Evolutionary conservation across 192 early-diverging fungal species (phyloP).

Genomic region (Backusella psychrophila): DNA sequence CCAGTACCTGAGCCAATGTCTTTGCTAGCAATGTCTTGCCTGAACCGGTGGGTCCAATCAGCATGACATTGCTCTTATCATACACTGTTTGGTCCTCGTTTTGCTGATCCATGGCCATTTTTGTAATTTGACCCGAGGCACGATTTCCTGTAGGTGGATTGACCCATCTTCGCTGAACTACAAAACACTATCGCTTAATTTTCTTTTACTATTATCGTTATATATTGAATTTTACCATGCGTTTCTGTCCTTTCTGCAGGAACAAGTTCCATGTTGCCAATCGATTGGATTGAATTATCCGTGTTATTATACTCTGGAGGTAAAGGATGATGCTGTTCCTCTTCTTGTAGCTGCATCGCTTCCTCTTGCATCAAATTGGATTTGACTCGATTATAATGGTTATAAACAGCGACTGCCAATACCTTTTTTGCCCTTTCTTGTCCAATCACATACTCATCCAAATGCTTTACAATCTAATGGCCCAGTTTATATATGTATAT

Average conservation of each 20-base stretch:
- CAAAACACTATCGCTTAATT: neutral
- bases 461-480: slow-evolving; percentile 64
- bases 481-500: no score
- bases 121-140: neutral
- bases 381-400: slow-evolving; percentile 77
- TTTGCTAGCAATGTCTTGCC: slow-evolving; percentile 80
- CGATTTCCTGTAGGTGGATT: neutral
- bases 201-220: no score
- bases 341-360: slow-evolving; percentile 27
- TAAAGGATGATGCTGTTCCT: slow-evolving; percentile 12
- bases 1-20: slow-evolving; percentile 77
- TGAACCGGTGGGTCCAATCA: slow-evolving; percentile 84
- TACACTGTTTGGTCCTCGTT: slow-evolving; percentile 48
- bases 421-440: slow-evolving; percentile 80
- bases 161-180: neutral
- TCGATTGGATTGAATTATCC: slow-evolving; percentile 11
- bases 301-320: slow-evolving; percentile 10
- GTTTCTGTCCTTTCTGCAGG: slow-evolving; percentile 3
- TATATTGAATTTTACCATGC: neutral
- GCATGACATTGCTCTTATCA: slow-evolving; percentile 86
- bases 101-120: neutral
- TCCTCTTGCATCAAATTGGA: slow-evolving; percentile 59
- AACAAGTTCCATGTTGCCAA: neutral
- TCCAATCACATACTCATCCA: slow-evolving; percentile 86
- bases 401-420: slow-evolving; percentile 79